Conservation (phyloP, 1,139 yeast genomes). For the Yamadazyma sp. region DNA sequence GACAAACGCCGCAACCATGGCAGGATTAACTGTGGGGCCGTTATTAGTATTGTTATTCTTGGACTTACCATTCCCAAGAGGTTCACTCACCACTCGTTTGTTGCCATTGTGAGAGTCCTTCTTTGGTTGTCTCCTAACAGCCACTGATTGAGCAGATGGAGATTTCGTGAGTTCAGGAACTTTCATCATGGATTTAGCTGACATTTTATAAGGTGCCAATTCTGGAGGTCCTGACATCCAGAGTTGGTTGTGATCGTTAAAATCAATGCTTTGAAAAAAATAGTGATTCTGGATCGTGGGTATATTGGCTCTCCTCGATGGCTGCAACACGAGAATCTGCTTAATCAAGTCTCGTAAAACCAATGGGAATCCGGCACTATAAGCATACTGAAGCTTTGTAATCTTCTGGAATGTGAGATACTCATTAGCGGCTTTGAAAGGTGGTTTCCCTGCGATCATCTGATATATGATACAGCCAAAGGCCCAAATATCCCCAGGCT, state of each 20-base stretch:
- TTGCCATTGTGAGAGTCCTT: conserved; percentile 6
- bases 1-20: conserved; percentile 48
- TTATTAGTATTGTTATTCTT: conserved; percentile 1
- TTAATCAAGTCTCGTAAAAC: conserved; percentile 49
- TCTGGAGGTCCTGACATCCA: conserved; percentile 79
- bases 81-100: conserved; percentile 20
- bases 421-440: conserved; percentile 77
- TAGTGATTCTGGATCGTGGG: conserved; percentile 51
- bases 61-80: conserved; percentile 4
- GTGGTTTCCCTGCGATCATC: conserved; percentile 75
- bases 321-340: conserved; percentile 46
- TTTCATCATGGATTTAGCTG: conserved; percentile 58
- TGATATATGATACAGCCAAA: conserved; percentile 78
- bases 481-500: conserved; percentile 81
- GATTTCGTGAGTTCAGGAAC: conserved; percentile 43
- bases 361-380: conserved; percentile 52
- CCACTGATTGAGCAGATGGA: conserved; percentile 18
- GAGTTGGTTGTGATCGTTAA: conserved; percentile 60
- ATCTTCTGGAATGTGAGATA: conserved; percentile 60
- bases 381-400: conserved; percentile 61
- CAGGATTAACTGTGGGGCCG: conserved; percentile 30
- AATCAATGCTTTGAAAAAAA: conserved; percentile 68
- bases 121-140: conserved; percentile 7
- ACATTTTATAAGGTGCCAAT: conserved; percentile 63
- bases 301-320: conserved; percentile 42